Percentiles rank a stretch among this genome's conserved stretches.
Conservation (phyloP, 257 asterid genomes). For the Solanum medicagineum region DNA sequence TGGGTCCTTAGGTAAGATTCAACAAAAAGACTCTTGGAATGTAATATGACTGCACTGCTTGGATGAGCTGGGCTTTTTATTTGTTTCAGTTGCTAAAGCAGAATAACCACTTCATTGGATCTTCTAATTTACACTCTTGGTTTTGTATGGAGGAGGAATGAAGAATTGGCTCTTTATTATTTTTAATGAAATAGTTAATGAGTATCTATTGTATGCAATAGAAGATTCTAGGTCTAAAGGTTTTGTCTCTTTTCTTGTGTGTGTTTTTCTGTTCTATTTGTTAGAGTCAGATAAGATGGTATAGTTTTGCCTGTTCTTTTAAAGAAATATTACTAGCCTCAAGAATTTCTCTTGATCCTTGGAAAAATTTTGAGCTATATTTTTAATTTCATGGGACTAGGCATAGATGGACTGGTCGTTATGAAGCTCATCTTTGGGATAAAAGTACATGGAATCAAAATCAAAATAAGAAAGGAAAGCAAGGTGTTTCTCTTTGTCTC, state of each 20-base stretch:
- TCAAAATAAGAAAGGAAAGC: slow-evolving; percentile 97
- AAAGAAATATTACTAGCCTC: background rate
- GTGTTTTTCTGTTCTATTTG: background rate
- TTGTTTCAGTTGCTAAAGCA: background rate
- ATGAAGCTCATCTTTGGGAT: slow-evolving; percentile 99
- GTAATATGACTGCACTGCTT: background rate
- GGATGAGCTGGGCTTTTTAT: background rate
- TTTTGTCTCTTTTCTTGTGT: background rate
- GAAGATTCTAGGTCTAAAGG: background rate
- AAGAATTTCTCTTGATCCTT: background rate
- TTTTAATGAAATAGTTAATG: background rate
- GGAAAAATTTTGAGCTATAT: background rate
- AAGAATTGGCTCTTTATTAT: background rate
- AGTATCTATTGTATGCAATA: background rate
- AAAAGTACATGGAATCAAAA: slow-evolving; percentile 98
- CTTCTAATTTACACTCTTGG: background rate
- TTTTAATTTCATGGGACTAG: slow-evolving; percentile 29
- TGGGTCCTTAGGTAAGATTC: background rate
- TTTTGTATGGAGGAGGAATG: background rate
- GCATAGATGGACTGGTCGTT: slow-evolving; percentile 99
- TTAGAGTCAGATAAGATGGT: background rate
- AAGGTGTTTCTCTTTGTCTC: slow-evolving; percentile 38
- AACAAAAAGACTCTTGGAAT: background rate
- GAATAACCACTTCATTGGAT: background rate
- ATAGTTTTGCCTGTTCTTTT: background rate